Base-by-base conservation (phyloP, 1,139 yeast species). In the Groenewaldozyma sp. region DNA sequence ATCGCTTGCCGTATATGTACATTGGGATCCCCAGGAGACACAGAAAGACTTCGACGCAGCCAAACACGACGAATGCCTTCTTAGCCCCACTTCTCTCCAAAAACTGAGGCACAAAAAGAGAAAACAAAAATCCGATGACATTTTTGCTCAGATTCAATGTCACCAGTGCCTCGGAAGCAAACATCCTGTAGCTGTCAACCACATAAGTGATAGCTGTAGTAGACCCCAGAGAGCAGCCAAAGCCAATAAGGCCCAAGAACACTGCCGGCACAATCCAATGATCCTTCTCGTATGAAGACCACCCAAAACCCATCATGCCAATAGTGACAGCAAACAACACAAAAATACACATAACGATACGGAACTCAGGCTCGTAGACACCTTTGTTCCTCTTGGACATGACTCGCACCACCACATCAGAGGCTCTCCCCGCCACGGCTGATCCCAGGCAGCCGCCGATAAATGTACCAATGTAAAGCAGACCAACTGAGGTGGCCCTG, bases 251-350 rank as follows among this genome's bases (percentile, higher is more conserved):
- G 1, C 77, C 80, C 48, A 76, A 67, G 50, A 76, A 73, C 0
- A 76, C 54, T 1, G 76, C 65, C 0, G 81, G 81, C 1, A 71
- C 80, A 43, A 72, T 64, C 82, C 82, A 76, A n/a, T 60, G 53
- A 52, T 74, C 76, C 17, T 64, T 50, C 1, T 53, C 64, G 24
- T 63, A 56, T 1, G 76, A 55, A 2, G 78, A 63, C 81, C 81
- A 76, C 2, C 82, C 82, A 51, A 72, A 76, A 2, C 81, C 82
- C 65, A 76, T 69, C 38, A 76, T 59, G 1, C 82, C 82, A 34
- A 71, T 64, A 31, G 72, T 55, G 18, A 73, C 60, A 0, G 78
- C 52, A 5, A 78, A 48, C 28, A 60, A 49, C 9, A 68, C 70
- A 1, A 79, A 78, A 4, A 71, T 38, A 26, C 74, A 59, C 80